Evolutionary conservation across 1,284 basidiomycete genomes (phyloP).

Genomic region (Apiotrichum domesticum): DNA sequence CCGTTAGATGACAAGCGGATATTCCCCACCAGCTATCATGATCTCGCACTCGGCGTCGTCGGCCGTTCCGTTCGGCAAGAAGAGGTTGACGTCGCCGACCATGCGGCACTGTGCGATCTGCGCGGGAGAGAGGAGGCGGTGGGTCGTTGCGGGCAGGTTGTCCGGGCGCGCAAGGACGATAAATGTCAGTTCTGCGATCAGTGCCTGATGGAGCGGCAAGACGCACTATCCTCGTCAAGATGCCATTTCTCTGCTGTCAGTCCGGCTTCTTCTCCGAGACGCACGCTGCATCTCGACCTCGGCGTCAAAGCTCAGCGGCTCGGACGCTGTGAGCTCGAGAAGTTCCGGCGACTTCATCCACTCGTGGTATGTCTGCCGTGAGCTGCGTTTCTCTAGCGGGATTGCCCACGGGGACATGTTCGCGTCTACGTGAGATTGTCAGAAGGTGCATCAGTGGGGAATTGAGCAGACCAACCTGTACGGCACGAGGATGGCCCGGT

Average conservation of each 20-base stretch:
- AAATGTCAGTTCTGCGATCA: slow-evolving; percentile 70
- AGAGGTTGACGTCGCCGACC: slow-evolving; percentile 22
- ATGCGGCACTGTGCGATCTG: slow-evolving; percentile 19
- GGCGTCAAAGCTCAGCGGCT: slow-evolving; percentile 71
- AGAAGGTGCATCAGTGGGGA: neutral
- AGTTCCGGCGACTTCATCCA: slow-evolving; percentile 84
- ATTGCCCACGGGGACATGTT: slow-evolving; percentile 58
- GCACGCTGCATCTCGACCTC: slow-evolving; percentile 89
- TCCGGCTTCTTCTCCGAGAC: slow-evolving; percentile 30
- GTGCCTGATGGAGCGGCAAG: neutral
- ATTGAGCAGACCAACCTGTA: slow-evolving; percentile 53
- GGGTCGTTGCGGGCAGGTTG: slow-evolving; percentile 5
- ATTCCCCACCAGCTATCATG: slow-evolving; percentile 68
- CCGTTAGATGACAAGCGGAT: no score
- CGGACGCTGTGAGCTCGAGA: slow-evolving; percentile 75
- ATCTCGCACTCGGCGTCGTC: slow-evolving; percentile 64
- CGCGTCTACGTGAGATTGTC: slow-evolving; percentile 40
- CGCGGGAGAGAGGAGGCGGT: slow-evolving; percentile 21
- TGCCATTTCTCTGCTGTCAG: slow-evolving; percentile 67
- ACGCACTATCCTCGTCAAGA: slow-evolving; percentile 73
- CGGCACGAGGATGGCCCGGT: slow-evolving; percentile 63
- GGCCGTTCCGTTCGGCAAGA: slow-evolving; percentile 47
- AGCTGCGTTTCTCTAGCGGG: neutral
- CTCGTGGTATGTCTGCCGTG: slow-evolving; percentile 67
- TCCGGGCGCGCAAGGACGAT: slow-evolving; percentile 62